phyloP scores from a whole-genome alignment of 768 basidiomycete genomes.

The Rubroboletus pulcherrimus region DNA sequence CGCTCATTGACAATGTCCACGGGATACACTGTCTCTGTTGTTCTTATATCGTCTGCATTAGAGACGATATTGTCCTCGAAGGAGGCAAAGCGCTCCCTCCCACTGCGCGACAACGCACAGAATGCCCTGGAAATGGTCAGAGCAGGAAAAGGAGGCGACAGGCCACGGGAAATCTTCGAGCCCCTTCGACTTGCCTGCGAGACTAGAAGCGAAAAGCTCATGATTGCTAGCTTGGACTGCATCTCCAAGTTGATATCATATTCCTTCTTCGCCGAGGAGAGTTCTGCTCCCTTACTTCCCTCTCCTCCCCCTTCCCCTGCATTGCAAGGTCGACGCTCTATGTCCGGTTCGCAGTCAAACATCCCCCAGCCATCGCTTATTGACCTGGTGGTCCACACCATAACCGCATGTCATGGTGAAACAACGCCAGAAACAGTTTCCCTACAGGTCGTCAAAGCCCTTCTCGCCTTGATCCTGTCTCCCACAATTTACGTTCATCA shows the following conservation, averaged over 20 bases:
- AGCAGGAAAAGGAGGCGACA: conserved; percentile 67
- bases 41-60: conserved; percentile 79
- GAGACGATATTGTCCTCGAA: conserved; percentile 84
- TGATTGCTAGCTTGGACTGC: conserved; percentile 96
- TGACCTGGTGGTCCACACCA: conserved; percentile 91
- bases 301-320: conserved; percentile 79
- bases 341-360: conserved; percentile 44
- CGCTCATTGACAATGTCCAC: conserved; percentile 61
- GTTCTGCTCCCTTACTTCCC: conserved; percentile 41
- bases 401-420: conserved; percentile 89
- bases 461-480: conserved; percentile 86
- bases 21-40: conserved; percentile 72
- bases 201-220: conserved; percentile 87
- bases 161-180: conserved; percentile 87
- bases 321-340: conserved; percentile 39
- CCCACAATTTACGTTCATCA: conserved; percentile 88
- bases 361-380: conserved; percentile 73
- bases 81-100: conserved; percentile 78
- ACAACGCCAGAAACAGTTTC: conserved; percentile 87
- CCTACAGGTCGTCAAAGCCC: conserved; percentile 93
- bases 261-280: conserved; percentile 86
- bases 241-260: conserved; percentile 97
- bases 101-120: conserved; percentile 81
- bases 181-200: conserved; percentile 96
- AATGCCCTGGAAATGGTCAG: conserved; percentile 80